Evolutionary conservation across 352 stramenopile species (phyloP).

Genomic region (Vaucheria bursata): DNA sequence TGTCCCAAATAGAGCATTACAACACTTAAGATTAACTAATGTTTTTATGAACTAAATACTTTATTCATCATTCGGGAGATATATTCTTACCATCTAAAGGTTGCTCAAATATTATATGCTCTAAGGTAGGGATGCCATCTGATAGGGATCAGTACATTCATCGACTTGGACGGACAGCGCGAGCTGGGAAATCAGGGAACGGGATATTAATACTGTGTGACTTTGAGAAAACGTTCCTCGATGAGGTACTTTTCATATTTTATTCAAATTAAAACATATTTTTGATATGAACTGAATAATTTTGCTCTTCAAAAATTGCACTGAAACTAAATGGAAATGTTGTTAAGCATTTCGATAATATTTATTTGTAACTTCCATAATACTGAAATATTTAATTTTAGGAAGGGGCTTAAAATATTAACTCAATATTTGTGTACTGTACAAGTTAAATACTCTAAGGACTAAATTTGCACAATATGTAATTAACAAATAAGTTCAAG

Average conservation of each 20-base stretch:
- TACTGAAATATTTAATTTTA: too few species aligned
- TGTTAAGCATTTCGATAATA: background rate
- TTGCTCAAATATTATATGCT: too few species aligned
- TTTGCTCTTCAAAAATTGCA: background rate
- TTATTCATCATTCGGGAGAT: too few species aligned
- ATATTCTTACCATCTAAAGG: too few species aligned
- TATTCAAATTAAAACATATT: background rate
- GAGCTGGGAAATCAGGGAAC: conserved; percentile 69
- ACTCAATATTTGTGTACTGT: too few species aligned
- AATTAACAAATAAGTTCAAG: too few species aligned
- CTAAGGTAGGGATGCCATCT: conserved; percentile 48
- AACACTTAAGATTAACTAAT: too few species aligned
- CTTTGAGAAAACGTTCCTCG: conserved; percentile 60
- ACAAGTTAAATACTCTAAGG: too few species aligned
- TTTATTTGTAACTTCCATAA: conserved; percentile 5
- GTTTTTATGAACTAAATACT: too few species aligned
- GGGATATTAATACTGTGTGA: conserved; percentile 68
- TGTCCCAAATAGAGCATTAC: too few species aligned
- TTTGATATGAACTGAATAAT: background rate
- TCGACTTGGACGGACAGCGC: conserved; percentile 80
- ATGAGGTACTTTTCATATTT: conserved; percentile 18
- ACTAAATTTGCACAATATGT: too few species aligned
- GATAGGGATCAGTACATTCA: conserved; percentile 86
- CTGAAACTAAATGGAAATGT: background rate
- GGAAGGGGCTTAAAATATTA: too few species aligned